Evolutionary conservation across 441 rosid species (phyloP), one percentile per base, ranked within the genome.

Genomic region (Populus trichocarpa): DNA sequence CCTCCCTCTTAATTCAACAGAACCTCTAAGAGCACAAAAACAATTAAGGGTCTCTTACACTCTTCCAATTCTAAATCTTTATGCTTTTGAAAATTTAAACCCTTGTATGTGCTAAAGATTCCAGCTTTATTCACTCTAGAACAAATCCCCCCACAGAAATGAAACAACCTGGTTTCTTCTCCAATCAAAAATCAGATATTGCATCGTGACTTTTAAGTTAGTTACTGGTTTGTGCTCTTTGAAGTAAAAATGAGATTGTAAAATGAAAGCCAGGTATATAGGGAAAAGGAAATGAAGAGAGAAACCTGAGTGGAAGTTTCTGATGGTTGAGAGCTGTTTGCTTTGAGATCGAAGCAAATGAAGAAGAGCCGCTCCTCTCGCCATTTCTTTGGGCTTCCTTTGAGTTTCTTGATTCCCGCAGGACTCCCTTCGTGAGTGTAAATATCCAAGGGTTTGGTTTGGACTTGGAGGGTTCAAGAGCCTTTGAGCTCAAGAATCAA

Each of bases 331-430:
- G 84, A 90, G 82, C 23, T 74, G 87, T 64, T 83, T 86, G 75
- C 95, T 81, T 20, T 88, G 93, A 73, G 91, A 90, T 83, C 97
- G 89, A 65, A 94, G 81, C 78, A 91, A 75, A 74, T 82, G 89
- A 77, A 89, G 77, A 73, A 94, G 77, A 78, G 89, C 93, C 28
- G 85, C 81, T 85, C 90, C 89, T 78, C 87, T 88, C 92, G 91
- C 90, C 73, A 80, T 70, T 50, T 30, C 18, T 53, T 20, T 10
- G 28, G 26, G 66, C 66, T 13, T 22, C 66, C 66, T 10, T 4
- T 10, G 66, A 23, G 25, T 61, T 40, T 61, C 66, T 10, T 22
- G 66, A 61, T 18, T 20, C 23, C 63, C 63, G 23, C 4, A 57
- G 66, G 66, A 22, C 66, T 61, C 22, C 5, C 66, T 22, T 22